Base-by-base conservation (phyloP, 1,284 basidiomycete species). In the Taiwanofungus camphoratus region DNA sequence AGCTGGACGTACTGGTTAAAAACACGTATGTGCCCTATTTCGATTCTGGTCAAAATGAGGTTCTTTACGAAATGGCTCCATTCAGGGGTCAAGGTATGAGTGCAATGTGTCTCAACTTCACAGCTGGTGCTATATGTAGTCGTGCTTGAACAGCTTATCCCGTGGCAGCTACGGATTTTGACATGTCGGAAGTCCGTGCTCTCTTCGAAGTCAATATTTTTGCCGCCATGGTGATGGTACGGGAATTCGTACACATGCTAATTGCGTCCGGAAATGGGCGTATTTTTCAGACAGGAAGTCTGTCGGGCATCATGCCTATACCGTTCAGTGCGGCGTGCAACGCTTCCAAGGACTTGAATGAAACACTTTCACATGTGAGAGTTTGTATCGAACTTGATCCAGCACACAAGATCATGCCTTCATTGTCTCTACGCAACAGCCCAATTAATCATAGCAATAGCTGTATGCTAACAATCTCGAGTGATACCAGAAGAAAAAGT, bases 1-100 rank as follows among this genome's bases (percentile, higher is more conserved):
- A 43, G 19, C 52, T 66, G 7, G 55, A 66, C 15, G 21, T 40
- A 3, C 26, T 40, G 5, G 38, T 30, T 5, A 40, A 31, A n/a
- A 40, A 40, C 18, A 29, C 38, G 26, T 40, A 20, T 8, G 26
- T 40, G 11, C 12, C 38, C 11, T 31, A 5, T 20, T 18, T n/a
- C n/a, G n/a, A n/a, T n/a, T n/a, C n/a, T n/a, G n/a, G n/a, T n/a
- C n/a, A n/a, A n/a, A n/a, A n/a, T n/a, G n/a, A n/a, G n/a, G n/a
- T n/a, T n/a, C n/a, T n/a, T n/a, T n/a, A n/a, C n/a, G n/a, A n/a
- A n/a, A n/a, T n/a, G n/a, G n/a, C n/a, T n/a, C n/a, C n/a, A n/a
- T n/a, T 9, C 15, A 40, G 37, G 12, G 37, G 37, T 6, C 37
- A 39, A 39, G 24, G 37, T 39, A 27, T 16, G 12, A n/a, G n/a